phyloP scores from a whole-genome alignment of 495 filamentous ascomycete species.

The Daldinia vernicosa region DNA sequence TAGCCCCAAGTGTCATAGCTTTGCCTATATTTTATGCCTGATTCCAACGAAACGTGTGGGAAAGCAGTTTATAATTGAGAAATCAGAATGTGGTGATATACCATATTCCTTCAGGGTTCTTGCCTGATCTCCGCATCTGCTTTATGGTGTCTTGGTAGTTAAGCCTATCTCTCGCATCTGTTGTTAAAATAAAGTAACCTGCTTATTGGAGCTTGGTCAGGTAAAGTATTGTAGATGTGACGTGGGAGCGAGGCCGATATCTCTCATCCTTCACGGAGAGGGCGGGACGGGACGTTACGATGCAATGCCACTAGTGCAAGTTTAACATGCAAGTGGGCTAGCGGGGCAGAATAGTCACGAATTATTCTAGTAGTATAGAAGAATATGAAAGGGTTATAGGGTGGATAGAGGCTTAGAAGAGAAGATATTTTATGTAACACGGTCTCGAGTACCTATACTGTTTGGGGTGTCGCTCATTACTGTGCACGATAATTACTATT shows the following conservation, averaged over 20 bases:
- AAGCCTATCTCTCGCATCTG: too few relatives aligned
- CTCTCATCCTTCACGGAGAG: conserved; percentile 3
- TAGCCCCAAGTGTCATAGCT: neutral
- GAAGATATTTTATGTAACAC: neutral
- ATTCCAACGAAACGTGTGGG: neutral
- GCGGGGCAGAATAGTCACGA: conserved; percentile 1
- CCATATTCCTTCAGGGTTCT: neutral
- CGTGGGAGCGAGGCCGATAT: neutral
- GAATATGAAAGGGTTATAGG: neutral
- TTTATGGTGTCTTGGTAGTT: neutral
- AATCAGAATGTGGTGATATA: neutral
- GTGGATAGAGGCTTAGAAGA: neutral
- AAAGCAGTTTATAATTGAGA: neutral
- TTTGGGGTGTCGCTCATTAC: neutral
- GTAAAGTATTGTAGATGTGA: neutral
- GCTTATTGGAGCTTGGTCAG: too few relatives aligned
- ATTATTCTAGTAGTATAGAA: neutral
- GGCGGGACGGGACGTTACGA: neutral
- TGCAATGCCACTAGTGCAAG: conserved; percentile 1
- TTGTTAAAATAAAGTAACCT: too few relatives aligned
- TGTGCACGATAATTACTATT: neutral
- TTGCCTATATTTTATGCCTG: neutral
- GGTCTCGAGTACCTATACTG: neutral
- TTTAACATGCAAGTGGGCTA: neutral
- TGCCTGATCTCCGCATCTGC: neutral